Base-by-base conservation (phyloP, 179 eudicot genomes). In the Silene vulgaris region DNA sequence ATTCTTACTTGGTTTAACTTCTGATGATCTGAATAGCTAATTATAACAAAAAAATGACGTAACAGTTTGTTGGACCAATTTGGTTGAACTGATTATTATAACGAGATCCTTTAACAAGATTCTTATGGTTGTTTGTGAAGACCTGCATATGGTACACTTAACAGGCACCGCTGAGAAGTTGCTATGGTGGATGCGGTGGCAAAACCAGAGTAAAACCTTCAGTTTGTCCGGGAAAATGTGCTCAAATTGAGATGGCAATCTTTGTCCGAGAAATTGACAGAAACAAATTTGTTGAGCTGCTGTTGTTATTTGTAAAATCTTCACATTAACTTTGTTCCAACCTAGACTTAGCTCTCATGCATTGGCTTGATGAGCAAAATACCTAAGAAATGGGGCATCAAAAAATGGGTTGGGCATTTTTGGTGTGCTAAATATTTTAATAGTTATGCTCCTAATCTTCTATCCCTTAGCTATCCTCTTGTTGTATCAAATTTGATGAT, bases 311-410 rank as follows among this genome's bases (percentile, higher is more conserved):
- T 45, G 0, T 45, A 45, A 45, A 45, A 45, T 45, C 14, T 45
- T 11, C 14, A 45, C 52, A 11, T 45, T 45, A 45, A 45, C 52
- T 9, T 1, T 45, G 52, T 9, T 45, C 52, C 52, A 45, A 45
- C 52, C 52, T 45, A 45, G 52, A 45, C 52, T 45, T 45, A 11
- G 52, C 52, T 45, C 52, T 45, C 52, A 11, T 40, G 52, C 52
- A 45, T 9, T 63, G 67, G 20, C 14, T 20, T 43, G 72, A 69
- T 43, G 57, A 69, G 56, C 72, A 40, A 37, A 37, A 23, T 62
- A 9, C 37, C 72, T 40, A 19, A 40, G 28, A 37, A 43, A 69
- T 14, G 17, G 20, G 45, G 23, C 50, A 35, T 32, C 21, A 16
- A 66, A 20, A 16, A 66, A 1, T 11, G 17, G 8, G 11, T 43